Conservation (phyloP, 164 flowering plant genomes). For the Sextonia rubra region DNA sequence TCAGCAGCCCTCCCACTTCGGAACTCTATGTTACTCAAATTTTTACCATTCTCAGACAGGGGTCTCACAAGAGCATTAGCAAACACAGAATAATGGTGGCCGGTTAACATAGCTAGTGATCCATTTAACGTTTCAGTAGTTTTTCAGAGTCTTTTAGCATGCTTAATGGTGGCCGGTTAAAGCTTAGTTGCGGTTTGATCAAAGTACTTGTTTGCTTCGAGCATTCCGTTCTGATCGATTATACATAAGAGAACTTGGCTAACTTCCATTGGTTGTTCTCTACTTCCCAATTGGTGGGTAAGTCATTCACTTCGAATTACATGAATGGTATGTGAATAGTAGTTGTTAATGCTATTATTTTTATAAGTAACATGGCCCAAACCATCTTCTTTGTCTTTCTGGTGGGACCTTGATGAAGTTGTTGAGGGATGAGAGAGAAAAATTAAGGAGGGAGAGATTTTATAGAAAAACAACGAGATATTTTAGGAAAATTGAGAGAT, state of each 20-base stretch:
- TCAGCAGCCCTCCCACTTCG: slow-evolving; percentile 78
- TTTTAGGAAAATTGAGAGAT: too few relatives aligned
- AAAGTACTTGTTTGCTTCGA: slow-evolving; percentile 3
- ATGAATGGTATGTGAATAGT: too few relatives aligned
- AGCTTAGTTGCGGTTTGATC: slow-evolving; percentile 19
- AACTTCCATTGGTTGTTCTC: slow-evolving; percentile 46
- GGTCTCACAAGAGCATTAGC: slow-evolving; percentile 49
- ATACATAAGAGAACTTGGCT: slow-evolving; percentile 30
- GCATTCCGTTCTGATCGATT: slow-evolving; percentile 20
- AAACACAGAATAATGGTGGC: slow-evolving; percentile 59
- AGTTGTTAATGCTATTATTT: too few relatives aligned
- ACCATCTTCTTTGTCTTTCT: too few relatives aligned
- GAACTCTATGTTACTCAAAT: slow-evolving; percentile 62
- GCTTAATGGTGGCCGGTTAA: slow-evolving; percentile 28
- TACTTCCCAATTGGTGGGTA: slow-evolving; percentile 17
- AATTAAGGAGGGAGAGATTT: too few relatives aligned
- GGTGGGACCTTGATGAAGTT: too few relatives aligned
- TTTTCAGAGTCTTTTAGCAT: slow-evolving; percentile 42
- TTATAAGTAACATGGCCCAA: too few relatives aligned
- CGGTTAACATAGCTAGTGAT: slow-evolving; percentile 68
- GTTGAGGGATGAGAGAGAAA: too few relatives aligned
- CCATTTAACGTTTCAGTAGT: slow-evolving; percentile 20
- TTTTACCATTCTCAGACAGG: slow-evolving; percentile 79
- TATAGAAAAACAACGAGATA: too few relatives aligned
- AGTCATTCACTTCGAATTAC: slow-evolving; percentile 29